A percentile compares a stretch with the other conserved stretches of the same genome.
Conservation (phyloP, 2,329 filamentous ascomycete species). For the Coleophoma eucalyptorum region DNA sequence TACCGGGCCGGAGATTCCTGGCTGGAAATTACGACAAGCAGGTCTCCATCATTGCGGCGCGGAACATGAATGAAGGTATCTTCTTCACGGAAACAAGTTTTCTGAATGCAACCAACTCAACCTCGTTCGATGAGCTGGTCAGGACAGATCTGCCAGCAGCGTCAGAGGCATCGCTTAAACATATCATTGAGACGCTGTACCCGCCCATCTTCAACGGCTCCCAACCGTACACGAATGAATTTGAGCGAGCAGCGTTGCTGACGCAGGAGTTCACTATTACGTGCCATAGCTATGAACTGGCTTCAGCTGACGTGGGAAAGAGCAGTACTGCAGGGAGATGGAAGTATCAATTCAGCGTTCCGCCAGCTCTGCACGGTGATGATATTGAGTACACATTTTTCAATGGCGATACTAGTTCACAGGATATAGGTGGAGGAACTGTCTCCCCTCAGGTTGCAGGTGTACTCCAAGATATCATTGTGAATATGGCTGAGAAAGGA, state of each 20-base stretch:
- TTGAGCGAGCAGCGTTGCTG: slow-evolving; percentile 25
- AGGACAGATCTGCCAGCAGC: background rate
- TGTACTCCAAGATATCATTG: too few species aligned
- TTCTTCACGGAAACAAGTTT: slow-evolving; percentile 29
- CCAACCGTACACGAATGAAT: slow-evolving; percentile 26
- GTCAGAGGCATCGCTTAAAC: background rate
- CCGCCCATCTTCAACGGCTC: slow-evolving; percentile 2
- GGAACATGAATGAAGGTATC: slow-evolving; percentile 36
- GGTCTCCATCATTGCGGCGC: slow-evolving; percentile 38
- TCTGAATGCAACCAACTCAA: background rate
- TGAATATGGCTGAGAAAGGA: too few species aligned
- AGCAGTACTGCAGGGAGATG: background rate
- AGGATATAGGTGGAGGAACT: too few species aligned
- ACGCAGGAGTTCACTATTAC: background rate
- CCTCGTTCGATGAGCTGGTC: background rate
- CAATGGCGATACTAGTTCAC: background rate
- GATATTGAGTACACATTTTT: slow-evolving; percentile 1
- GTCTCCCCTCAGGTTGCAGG: too few species aligned
- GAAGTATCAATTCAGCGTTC: background rate
- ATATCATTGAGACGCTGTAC: slow-evolving; percentile 2
- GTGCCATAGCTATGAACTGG: background rate
- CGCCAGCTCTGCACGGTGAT: background rate
- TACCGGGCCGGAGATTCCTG: slow-evolving; percentile 38
- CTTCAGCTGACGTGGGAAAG: background rate
- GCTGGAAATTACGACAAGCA: slow-evolving; percentile 37